phyloP scores from a whole-genome alignment of 2,329 filamentous ascomycete species.

The Aspergillus bombycis region DNA sequence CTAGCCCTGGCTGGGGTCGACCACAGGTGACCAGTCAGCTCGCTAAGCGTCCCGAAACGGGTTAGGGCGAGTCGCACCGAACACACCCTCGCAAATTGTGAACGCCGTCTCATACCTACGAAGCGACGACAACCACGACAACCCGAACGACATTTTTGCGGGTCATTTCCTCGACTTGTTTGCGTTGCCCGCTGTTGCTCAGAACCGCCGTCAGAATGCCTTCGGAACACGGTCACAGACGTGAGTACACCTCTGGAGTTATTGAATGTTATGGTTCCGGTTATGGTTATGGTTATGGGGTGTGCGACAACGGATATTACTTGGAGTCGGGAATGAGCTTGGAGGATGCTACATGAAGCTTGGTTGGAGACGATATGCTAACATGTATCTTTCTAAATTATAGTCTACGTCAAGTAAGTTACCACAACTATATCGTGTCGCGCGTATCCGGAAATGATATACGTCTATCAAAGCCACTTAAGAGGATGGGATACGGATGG shows the following conservation, averaged over 20 bases:
- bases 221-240: constrained; percentile 85
- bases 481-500: constrained; percentile 18
- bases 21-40: constrained; percentile 23
- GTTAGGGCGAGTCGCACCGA: constrained; percentile 39
- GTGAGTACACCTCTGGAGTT: constrained; percentile 61
- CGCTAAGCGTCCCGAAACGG: constrained; percentile 42
- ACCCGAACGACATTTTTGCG: constrained; percentile 45
- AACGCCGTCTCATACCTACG: constrained; percentile 37
- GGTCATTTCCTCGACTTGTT: constrained; percentile 46
- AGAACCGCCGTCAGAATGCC: constrained; percentile 71
- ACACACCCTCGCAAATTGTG: constrained; percentile 42
- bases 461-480: constrained; percentile 9
- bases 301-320: constrained; percentile 14
- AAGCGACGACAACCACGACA: constrained; percentile 49
- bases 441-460: constrained; percentile 25
- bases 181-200: constrained; percentile 45
- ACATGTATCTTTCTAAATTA: constrained; percentile 32
- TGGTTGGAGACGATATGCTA: constrained; percentile 27
- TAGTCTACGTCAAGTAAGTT: constrained; percentile 91
- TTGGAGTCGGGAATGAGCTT: constrained; percentile 12
- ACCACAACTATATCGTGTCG: constrained; percentile 28
- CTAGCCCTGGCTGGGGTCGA: constrained; percentile 32
- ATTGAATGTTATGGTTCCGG: constrained; percentile 20
- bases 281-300: constrained; percentile 1
- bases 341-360: constrained; percentile 13